Conservation (phyloP, 2,329 filamentous ascomycete genomes). For the Talaromyces funiculosus region DNA sequence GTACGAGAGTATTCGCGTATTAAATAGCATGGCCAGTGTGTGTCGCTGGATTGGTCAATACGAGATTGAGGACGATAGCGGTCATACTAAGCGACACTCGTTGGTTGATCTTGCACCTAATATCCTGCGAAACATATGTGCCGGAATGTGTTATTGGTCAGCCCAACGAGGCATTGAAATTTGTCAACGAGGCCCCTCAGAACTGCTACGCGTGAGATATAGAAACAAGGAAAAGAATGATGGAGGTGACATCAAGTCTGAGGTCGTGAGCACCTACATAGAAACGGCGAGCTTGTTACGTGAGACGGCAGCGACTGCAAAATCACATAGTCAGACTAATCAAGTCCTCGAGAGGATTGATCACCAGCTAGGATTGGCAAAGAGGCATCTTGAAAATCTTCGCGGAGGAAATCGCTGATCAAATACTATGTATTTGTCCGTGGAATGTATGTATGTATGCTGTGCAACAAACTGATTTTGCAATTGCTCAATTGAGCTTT, state of each 20-base stretch:
- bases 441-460: not conserved
- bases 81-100: not conserved
- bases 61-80: not conserved
- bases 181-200: not conserved
- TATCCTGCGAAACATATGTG: not conserved
- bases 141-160: not conserved
- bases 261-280: not conserved
- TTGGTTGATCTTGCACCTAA: not conserved
- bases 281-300: not conserved
- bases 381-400: not conserved
- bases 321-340: not conserved
- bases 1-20: not conserved
- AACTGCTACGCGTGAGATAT: not conserved
- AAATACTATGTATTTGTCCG: not conserved
- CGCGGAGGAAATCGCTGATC: not conserved
- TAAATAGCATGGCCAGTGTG: not conserved
- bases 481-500: not conserved
- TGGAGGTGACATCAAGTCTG: not conserved
- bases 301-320: not conserved
- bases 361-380: not conserved
- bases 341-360: not conserved
- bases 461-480: not conserved
- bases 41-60: not conserved
- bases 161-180: not conserved
- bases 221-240: not conserved